Percentiles rank a stretch among this genome's conserved stretches.
Evolutionary conservation across 208 protist species (phyloP).

Genomic region (Trypanosoma vivax): DNA sequence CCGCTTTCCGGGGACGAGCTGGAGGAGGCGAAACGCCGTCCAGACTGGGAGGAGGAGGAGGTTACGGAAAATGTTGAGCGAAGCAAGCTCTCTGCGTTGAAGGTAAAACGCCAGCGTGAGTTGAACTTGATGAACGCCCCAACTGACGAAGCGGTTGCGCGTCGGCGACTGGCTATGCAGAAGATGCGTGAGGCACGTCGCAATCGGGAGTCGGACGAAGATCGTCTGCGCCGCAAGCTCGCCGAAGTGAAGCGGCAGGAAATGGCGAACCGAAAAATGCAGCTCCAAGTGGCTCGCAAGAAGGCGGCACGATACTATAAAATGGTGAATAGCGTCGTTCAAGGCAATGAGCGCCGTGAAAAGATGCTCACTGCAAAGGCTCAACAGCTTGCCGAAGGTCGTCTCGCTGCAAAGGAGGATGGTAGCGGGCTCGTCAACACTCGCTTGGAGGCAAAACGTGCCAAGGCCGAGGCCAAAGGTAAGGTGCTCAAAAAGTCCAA

Average conservation of each 20-base stretch:
- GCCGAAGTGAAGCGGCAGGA: slow-evolving; percentile 66
- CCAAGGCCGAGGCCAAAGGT: slow-evolving; percentile 38
- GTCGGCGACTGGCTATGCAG: slow-evolving; percentile 50
- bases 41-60: slow-evolving; percentile 74
- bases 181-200: slow-evolving; percentile 34
- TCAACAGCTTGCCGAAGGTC: slow-evolving; percentile 64
- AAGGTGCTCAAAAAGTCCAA: slow-evolving; percentile 57
- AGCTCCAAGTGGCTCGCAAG: slow-evolving; percentile 86
- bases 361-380: slow-evolving; percentile 63
- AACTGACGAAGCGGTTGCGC: slow-evolving; percentile 73
- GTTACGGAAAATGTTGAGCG: slow-evolving; percentile 76
- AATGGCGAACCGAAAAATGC: slow-evolving; percentile 76
- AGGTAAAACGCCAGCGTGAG: slow-evolving; percentile 85
- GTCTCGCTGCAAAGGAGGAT: slow-evolving; percentile 40
- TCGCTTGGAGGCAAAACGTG: slow-evolving; percentile 35
- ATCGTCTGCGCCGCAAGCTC: slow-evolving; percentile 60
- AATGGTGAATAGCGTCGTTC: slow-evolving; percentile 82
- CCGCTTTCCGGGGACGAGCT: slow-evolving; percentile 80
- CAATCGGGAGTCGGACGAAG: slow-evolving; percentile 38
- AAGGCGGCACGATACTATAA: slow-evolving; percentile 87
- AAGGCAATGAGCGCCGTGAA: slow-evolving; percentile 49
- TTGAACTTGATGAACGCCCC: slow-evolving; percentile 86
- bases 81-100: slow-evolving; percentile 71
- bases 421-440: slow-evolving; percentile 62
- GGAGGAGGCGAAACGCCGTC: slow-evolving; percentile 33